Percentiles rank a stretch among this genome's conserved stretches.
Conservation (phyloP, 345 rosid species). For the Triadica sebifera region DNA sequence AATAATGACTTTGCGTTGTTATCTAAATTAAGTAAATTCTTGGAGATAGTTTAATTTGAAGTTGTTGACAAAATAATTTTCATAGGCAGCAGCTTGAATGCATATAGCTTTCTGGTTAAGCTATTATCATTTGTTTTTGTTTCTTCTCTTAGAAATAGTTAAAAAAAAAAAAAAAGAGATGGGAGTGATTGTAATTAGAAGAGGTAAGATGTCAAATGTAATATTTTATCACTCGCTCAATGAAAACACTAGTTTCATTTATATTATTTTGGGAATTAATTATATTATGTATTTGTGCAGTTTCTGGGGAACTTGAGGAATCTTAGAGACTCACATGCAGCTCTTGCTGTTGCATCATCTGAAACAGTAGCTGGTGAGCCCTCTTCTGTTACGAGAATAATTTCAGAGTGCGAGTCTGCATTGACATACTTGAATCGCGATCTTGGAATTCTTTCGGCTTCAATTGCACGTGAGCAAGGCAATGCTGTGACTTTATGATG, state of each 20-base stretch:
- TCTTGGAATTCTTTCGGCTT: slow-evolving; percentile 82
- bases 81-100: background rate
- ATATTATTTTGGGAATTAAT: background rate
- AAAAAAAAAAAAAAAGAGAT: background rate
- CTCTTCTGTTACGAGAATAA: slow-evolving; percentile 79
- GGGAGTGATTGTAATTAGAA: background rate
- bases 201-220: background rate
- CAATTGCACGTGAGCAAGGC: slow-evolving; percentile 75
- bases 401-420: slow-evolving; percentile 87
- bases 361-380: slow-evolving; percentile 86
- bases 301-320: slow-evolving; percentile 92
- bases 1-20: background rate
- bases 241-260: background rate
- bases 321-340: slow-evolving; percentile 90
- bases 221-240: background rate
- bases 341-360: slow-evolving; percentile 81
- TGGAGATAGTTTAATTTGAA: background rate
- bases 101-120: background rate
- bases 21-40: background rate
- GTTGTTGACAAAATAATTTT: background rate
- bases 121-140: background rate
- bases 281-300: slow-evolving; percentile 40
- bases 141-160: background rate
- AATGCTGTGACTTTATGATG: slow-evolving; percentile 8
- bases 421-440: slow-evolving; percentile 82